Evolutionary conservation across 2,329 filamentous ascomycete species (phyloP).

Genomic region (Colletotrichum orbiculare): DNA sequence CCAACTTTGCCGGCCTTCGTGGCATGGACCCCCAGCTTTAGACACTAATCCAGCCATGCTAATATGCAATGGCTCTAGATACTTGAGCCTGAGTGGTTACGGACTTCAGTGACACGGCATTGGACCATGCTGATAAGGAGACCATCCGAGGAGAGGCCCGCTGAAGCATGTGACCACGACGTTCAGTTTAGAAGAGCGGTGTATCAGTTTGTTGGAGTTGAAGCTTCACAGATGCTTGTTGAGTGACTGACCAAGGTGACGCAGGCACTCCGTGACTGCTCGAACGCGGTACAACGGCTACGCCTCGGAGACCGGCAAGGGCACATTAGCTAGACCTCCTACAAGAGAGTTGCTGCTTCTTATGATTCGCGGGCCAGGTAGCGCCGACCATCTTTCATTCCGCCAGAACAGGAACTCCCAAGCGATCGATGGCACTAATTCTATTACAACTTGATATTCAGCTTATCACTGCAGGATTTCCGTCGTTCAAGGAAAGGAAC

Average conservation of each 20-base stretch:
- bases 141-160: not conserved
- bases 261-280: not conserved
- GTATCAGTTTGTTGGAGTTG: not conserved
- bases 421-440: not conserved
- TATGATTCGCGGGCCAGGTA: too few species aligned
- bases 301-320: conserved; percentile 27
- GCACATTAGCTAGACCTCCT: not conserved
- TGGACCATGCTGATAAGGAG: not conserved
- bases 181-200: conserved; percentile 8
- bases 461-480: too few species aligned
- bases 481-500: too few species aligned
- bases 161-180: not conserved
- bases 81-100: not conserved
- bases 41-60: not conserved
- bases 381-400: too few species aligned
- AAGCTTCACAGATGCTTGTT: too few species aligned
- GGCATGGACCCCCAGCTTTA: not conserved
- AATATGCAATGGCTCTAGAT: not conserved
- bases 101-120: conserved; percentile 5
- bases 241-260: too few species aligned
- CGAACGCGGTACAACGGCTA: conserved; percentile 12
- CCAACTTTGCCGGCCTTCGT: not conserved
- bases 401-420: too few species aligned
- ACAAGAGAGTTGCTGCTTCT: not conserved
- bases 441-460: too few species aligned